phyloP scores from a whole-genome alignment of 306 rosid genomes.

The Prosopis cineraria region DNA sequence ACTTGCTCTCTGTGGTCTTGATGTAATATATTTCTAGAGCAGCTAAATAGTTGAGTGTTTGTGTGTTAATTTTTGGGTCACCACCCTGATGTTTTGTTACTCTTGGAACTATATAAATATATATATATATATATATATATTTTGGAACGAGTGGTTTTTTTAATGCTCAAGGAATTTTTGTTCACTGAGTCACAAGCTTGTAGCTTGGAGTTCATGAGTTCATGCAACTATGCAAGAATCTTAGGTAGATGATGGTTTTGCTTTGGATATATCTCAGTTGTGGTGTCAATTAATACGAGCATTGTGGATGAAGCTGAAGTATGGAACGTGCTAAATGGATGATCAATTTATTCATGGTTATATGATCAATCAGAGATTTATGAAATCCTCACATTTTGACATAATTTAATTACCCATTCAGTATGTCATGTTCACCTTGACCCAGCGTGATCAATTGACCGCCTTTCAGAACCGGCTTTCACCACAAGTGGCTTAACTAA shows the following conservation, averaged over 20 bases:
- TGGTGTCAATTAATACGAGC: not conserved
- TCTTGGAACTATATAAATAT: not conserved
- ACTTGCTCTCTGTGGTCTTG: not conserved
- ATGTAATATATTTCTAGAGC: not conserved
- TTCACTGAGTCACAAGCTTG: not conserved
- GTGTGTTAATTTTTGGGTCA: not conserved
- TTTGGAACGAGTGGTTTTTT: conserved; percentile 7
- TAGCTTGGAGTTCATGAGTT: not conserved
- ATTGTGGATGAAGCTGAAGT: not conserved
- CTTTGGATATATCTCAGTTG: not conserved
- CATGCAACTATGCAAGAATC: not conserved
- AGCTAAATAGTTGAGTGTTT: not conserved
- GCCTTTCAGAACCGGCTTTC: not conserved
- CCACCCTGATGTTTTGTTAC: not conserved
- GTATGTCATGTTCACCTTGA: not conserved
- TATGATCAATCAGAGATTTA: not conserved
- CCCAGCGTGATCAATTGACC: not conserved
- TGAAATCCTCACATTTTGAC: not conserved
- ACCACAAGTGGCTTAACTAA: not conserved
- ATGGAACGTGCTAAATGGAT: not conserved
- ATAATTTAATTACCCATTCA: not conserved
- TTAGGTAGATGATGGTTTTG: not conserved
- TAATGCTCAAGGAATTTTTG: not conserved
- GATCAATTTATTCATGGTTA: not conserved
- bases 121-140: no score